A percentile compares a stretch with the other conserved stretches of the same genome.
Evolutionary conservation across 73 alveolate genomes (phyloP).

Genomic region (Breviolum minutum): DNA sequence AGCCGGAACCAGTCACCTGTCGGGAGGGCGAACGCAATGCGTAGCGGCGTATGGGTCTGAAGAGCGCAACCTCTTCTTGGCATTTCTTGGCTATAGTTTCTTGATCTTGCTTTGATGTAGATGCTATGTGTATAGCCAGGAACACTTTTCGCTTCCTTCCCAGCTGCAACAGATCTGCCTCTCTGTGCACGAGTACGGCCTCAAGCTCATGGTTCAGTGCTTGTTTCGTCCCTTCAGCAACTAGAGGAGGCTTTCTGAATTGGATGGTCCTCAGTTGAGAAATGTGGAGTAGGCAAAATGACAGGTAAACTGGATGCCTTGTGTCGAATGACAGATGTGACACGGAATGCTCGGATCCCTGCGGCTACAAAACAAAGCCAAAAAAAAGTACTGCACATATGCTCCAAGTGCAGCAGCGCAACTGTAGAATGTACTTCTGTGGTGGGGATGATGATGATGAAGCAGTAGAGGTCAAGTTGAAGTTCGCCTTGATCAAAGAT

Average conservation of each 20-base stretch:
- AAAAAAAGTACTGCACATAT: not conserved
- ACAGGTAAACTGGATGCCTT: no score
- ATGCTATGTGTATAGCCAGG: not conserved
- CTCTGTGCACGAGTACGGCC: constrained; percentile 68
- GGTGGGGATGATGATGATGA: not conserved
- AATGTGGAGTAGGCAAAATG: no score
- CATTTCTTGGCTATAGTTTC: not conserved
- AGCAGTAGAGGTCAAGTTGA: constrained; percentile 17
- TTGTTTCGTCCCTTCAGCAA: constrained; percentile 82
- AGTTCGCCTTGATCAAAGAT: constrained; percentile 14
- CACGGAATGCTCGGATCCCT: no score
- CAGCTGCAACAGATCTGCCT: not conserved
- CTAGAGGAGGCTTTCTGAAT: constrained; percentile 71
- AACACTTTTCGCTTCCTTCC: not conserved
- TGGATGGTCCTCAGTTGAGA: constrained; percentile 26
- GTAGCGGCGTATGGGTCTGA: not conserved
- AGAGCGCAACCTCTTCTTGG: not conserved
- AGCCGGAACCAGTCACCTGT: constrained; percentile 82
- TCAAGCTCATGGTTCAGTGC: constrained; percentile 77
- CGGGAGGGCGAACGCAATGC: not conserved
- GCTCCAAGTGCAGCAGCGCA: not conserved
- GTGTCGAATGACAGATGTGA: no score
- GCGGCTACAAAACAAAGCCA: no score
- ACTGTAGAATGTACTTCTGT: constrained; percentile 55
- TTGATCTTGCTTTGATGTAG: not conserved